Evolutionary conservation across 129 eudicot species (phyloP), one percentile per base, ranked within the genome.

Genomic region (carrot (Daucus carota)): DNA sequence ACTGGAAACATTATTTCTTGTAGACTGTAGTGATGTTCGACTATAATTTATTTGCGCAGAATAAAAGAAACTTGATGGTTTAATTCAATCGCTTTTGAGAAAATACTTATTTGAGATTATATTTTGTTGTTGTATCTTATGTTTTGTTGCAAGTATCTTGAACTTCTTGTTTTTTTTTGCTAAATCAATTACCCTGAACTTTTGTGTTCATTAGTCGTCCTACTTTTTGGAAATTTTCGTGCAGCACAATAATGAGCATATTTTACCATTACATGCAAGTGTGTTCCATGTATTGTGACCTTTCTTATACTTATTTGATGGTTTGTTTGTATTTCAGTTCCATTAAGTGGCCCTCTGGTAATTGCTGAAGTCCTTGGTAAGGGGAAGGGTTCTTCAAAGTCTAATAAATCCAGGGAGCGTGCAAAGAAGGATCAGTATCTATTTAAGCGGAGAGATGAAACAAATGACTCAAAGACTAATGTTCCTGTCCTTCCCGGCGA

Each of bases 321-420:
- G 33, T 18, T 82, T 57, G 73, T 32, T 78, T 28, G 17, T 57
- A 8, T 76, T 33, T 54, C 92, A 93, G 98, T 91, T 79, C 93
- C 98, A 42, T 84, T 95, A 85, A 95, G 96, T 85, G 99, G 97
- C 52, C 88, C 83, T 38, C 86, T 84, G 81, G 96, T 89, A 76
- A 73, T 87, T 80, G 96, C 97, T 1, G 99, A 94, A 54, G 79
- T 96, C 68, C 84, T 88, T 18, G 90, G 94, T 33, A 92, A 92
- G 73, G 87, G 89, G 63, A 91, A 92, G 85, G 77, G 73, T 63
- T 76, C 65, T 57, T 57, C 71, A 59, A 89, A 85, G 77, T 78
- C 87, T 24, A 47, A 70, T 65, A 92, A 92, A 88, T 65, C 83
- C 36, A 95, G 81, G 85, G 95, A 92, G 65, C 65, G 31, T 38